These are phyloP conservation scores for Dissophora globulifera DNA, from an alignment of 192 early-diverging fungal genomes.

Conservation along the genomic window DNA sequence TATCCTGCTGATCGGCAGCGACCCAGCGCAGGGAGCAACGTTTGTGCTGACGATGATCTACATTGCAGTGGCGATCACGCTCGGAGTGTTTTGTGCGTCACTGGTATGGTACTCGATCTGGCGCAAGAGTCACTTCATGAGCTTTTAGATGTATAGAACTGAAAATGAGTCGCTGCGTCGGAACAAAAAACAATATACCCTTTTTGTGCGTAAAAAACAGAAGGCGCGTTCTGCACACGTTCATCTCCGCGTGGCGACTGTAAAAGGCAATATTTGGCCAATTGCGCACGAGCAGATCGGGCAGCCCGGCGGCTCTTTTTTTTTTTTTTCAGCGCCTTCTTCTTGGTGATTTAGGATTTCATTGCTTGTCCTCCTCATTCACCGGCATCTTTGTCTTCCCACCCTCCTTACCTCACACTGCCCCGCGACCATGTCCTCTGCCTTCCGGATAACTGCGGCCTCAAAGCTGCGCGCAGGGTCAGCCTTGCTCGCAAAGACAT, in stretches of 20 bases:
- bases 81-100: constrained; percentile 51
- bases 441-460: constrained; percentile 10
- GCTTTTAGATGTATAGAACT: constrained; percentile 37
- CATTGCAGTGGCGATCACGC: constrained; percentile 48
- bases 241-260: too few relatives aligned
- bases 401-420: neutral
- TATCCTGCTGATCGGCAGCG: constrained; percentile 43
- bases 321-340: neutral
- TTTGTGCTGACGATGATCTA: constrained; percentile 56
- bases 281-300: too few relatives aligned
- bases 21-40: constrained; percentile 35
- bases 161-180: neutral
- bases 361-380: too few relatives aligned
- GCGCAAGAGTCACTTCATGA: constrained; percentile 50
- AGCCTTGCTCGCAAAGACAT: neutral
- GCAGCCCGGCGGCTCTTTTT: too few relatives aligned
- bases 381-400: neutral
- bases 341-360: neutral
- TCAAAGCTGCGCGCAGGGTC: neutral
- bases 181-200: too few relatives aligned
- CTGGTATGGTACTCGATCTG: constrained; percentile 53
- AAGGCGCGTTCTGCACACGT: too few relatives aligned
- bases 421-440: neutral
- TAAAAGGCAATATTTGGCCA: too few relatives aligned
- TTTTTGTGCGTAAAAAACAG: too few relatives aligned